Percentiles rank a stretch among this genome's conserved stretches.
Conservation (phyloP, 208 protist genomes). For the Leptomonas pyrrhocoris region DNA sequence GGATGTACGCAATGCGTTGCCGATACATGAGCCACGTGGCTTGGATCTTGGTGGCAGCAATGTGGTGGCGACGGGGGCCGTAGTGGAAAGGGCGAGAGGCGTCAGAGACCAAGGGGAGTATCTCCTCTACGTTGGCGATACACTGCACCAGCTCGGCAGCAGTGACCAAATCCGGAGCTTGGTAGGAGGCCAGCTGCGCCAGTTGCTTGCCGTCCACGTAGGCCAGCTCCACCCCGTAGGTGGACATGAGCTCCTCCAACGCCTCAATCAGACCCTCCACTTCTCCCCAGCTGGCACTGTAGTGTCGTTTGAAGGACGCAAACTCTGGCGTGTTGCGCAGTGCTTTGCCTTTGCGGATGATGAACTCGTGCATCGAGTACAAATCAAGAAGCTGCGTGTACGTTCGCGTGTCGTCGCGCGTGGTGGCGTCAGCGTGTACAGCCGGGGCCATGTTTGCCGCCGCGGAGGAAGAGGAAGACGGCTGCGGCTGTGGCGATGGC, state of each 20-base stretch:
- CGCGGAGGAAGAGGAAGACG: background rate
- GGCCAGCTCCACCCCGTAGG: slow-evolving; percentile 83
- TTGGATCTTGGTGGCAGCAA: slow-evolving; percentile 88
- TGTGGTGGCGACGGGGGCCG: slow-evolving; percentile 59
- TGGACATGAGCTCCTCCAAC: slow-evolving; percentile 79
- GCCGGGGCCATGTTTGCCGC: background rate
- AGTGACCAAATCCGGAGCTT: slow-evolving; percentile 53
- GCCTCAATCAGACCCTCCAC: slow-evolving; percentile 78
- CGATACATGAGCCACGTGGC: slow-evolving; percentile 89
- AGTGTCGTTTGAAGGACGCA: slow-evolving; percentile 89
- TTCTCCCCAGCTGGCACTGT: slow-evolving; percentile 78
- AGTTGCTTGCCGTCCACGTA: slow-evolving; percentile 92
- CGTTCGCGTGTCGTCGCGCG: slow-evolving; percentile 78
- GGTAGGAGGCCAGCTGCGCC: slow-evolving; percentile 72
- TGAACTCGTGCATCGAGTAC: slow-evolving; percentile 96
- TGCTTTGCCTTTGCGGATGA: slow-evolving; percentile 89
- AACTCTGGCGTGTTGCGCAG: slow-evolving; percentile 92
- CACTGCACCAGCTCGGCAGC: slow-evolving; percentile 71
- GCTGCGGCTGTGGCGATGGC: background rate
- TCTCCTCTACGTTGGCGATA: slow-evolving; percentile 83
- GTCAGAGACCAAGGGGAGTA: slow-evolving; percentile 67
- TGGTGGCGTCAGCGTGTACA: background rate
- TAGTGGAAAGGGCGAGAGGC: slow-evolving; percentile 58
- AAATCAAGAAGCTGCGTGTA: slow-evolving; percentile 92
- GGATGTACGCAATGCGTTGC: slow-evolving; percentile 79